These are phyloP conservation scores for Articulospora tetracladia DNA, from an alignment of 495 filamentous ascomycete species.

Conservation along the genomic window DNA sequence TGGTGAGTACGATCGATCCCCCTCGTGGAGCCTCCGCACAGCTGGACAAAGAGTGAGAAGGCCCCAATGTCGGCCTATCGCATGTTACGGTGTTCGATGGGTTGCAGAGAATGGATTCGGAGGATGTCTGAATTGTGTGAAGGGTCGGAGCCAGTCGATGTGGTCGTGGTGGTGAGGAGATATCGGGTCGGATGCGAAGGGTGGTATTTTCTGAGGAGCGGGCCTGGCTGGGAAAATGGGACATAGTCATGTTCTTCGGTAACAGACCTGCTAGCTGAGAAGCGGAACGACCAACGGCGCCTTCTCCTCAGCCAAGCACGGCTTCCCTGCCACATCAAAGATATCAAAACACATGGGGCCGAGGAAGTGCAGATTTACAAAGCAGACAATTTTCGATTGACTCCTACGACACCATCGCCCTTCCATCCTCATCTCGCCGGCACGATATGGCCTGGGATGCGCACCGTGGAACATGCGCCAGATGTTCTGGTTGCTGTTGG, in stretches of 20 bases:
- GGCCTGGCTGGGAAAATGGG: neutral
- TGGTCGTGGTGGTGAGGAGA: neutral
- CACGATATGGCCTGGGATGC: neutral
- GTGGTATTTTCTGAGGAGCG: neutral
- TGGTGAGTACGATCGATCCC: slow-evolving; percentile 1
- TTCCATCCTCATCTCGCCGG: too few species aligned
- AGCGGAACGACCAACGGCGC: neutral
- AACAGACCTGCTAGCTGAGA: neutral
- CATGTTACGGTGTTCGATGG: neutral
- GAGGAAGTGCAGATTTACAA: neutral
- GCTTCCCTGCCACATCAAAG: neutral
- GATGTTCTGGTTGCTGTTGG: neutral
- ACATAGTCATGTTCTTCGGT: neutral
- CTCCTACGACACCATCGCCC: neutral
- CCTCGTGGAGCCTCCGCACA: slow-evolving; percentile 4
- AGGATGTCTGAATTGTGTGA: neutral
- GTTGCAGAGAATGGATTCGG: neutral
- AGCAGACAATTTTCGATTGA: neutral
- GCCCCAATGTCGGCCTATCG: slow-evolving; percentile 4
- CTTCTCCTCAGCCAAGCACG: neutral
- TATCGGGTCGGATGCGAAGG: neutral
- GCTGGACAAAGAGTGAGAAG: neutral
- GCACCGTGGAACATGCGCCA: neutral
- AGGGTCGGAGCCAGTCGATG: neutral
- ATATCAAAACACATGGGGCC: neutral